Evolutionary conservation across 2,329 filamentous ascomycete species (phyloP).

Genomic region (Phyllosticta citriasiana): DNA sequence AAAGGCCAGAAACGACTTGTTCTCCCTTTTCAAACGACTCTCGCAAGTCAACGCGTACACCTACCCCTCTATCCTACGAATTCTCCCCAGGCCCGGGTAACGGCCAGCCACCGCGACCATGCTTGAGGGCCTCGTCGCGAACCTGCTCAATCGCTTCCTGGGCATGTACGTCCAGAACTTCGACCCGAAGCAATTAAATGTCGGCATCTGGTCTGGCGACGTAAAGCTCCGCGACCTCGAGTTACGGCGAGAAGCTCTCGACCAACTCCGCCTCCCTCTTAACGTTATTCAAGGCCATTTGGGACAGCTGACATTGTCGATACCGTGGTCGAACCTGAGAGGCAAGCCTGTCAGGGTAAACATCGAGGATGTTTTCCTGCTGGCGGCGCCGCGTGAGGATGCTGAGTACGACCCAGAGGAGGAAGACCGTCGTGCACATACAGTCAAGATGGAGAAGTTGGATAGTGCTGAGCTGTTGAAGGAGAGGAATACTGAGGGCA

Average conservation of each 20-base stretch:
- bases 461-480: conserved; percentile 93
- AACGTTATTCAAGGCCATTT: conserved; percentile 95
- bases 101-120: conserved; percentile 57
- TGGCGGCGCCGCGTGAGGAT: conserved; percentile 93
- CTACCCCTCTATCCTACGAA: conserved; percentile 2
- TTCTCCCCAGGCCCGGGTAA: conserved; percentile 58
- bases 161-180: conserved; percentile 99
- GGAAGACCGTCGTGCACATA: conserved; percentile 73
- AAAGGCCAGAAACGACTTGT: neutral
- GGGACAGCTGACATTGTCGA: conserved; percentile 80
- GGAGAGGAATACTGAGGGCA: conserved; percentile 81
- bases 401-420: conserved; percentile 87
- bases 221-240: conserved; percentile 91
- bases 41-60: neutral
- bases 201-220: conserved; percentile 98
- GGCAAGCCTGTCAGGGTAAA: conserved; percentile 90
- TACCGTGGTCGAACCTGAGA: conserved; percentile 94
- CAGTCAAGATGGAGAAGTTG: conserved; percentile 98
- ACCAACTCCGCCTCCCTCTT: conserved; percentile 91
- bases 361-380: conserved; percentile 92
- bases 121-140: conserved; percentile 94
- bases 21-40: neutral
- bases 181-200: conserved; percentile 92
- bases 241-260: conserved; percentile 85
- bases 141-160: conserved; percentile 96